phyloP scores from a whole-genome alignment of 129 eudicot genomes.

The Kitagawia praeruptora region DNA sequence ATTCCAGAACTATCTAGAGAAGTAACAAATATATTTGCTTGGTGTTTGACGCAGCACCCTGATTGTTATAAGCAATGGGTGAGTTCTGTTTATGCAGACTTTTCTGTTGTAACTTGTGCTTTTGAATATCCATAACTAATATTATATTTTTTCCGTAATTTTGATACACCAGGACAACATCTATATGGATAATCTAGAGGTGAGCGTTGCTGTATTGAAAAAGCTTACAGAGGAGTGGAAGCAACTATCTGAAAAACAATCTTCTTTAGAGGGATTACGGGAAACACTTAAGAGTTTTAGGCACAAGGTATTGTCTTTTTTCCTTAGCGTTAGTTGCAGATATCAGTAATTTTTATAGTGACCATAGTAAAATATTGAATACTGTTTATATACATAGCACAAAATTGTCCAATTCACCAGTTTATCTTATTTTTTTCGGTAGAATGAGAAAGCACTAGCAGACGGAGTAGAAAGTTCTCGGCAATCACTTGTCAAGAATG shows the following conservation, averaged over 20 bases:
- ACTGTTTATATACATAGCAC: neutral
- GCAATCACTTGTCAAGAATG: constrained; percentile 45
- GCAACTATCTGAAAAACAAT: constrained; percentile 42
- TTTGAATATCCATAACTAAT: neutral
- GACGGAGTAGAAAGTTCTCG: constrained; percentile 36
- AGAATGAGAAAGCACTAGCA: constrained; percentile 69
- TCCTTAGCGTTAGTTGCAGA: too few relatives aligned
- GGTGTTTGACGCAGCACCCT: constrained; percentile 73
- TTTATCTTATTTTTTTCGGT: neutral
- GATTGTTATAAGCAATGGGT: constrained; percentile 95
- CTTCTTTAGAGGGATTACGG: constrained; percentile 47
- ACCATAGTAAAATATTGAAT: neutral
- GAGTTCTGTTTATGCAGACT: constrained; percentile 18
- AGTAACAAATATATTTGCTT: constrained; percentile 50
- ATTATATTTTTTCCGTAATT: constrained; percentile 3
- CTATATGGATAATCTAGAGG: constrained; percentile 57
- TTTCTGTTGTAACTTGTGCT: too few relatives aligned
- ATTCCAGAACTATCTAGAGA: constrained; percentile 57
- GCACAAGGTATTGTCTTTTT: constrained; percentile 38
- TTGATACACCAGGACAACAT: constrained; percentile 54
- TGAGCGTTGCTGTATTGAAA: constrained; percentile 62
- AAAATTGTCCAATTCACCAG: neutral
- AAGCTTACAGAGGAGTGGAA: constrained; percentile 67
- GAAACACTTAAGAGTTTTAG: constrained; percentile 65
- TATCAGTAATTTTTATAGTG: neutral